Conservation (phyloP, 495 filamentous ascomycete species). For the Trichoderma parareesei region DNA sequence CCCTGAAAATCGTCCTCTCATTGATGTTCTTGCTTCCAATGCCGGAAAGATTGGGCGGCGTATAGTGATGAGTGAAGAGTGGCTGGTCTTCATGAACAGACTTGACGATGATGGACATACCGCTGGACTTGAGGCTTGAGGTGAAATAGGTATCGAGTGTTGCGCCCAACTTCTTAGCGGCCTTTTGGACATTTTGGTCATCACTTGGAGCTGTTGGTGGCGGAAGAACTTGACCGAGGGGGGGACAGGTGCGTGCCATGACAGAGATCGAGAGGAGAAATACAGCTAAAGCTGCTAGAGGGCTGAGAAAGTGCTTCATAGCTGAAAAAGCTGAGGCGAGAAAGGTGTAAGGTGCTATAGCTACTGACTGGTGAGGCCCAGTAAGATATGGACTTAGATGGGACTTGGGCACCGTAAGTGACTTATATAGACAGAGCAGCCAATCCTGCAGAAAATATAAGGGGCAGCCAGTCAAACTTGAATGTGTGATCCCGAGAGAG, state of each 20-base stretch:
- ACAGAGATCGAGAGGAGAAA: not conserved
- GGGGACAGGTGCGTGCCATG: slow-evolving; percentile 19
- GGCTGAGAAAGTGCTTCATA: not conserved
- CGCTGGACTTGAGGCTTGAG: slow-evolving; percentile 20
- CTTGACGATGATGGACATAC: slow-evolving; percentile 27
- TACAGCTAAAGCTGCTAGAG: not conserved
- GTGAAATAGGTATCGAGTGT: slow-evolving; percentile 17
- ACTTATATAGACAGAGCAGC: no score
- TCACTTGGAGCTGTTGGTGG: slow-evolving; percentile 19
- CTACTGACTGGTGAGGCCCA: no score
- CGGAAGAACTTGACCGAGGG: slow-evolving; percentile 26
- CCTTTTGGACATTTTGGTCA: slow-evolving; percentile 17
- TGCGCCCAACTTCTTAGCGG: slow-evolving; percentile 13
- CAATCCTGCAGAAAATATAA: no score
- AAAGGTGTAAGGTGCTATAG: no score
- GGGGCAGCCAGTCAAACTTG: no score
- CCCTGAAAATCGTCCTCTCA: slow-evolving; percentile 40
- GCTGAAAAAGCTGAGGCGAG: not conserved
- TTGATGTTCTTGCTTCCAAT: slow-evolving; percentile 28
- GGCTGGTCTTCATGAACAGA: slow-evolving; percentile 28
- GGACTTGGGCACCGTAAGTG: no score
- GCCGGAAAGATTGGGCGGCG: slow-evolving; percentile 21
- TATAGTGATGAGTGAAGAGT: slow-evolving; percentile 27
- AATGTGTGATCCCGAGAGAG: no score
- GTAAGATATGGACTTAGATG: no score